Evolutionary conservation across 148 eudicot genomes (phyloP).

Genomic region (Pouteria glomerata): DNA sequence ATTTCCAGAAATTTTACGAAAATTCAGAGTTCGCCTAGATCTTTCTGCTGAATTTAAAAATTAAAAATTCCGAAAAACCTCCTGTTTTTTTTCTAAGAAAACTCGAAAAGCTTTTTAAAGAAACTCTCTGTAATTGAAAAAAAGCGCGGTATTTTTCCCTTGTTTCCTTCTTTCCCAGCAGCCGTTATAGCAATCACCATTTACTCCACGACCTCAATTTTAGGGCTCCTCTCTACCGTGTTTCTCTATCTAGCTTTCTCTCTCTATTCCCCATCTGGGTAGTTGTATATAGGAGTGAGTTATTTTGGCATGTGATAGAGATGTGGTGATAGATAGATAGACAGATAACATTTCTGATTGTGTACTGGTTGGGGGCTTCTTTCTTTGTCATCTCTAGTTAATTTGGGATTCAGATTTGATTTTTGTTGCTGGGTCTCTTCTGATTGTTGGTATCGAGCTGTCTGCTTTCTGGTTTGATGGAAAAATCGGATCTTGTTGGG

Average conservation of each 20-base stretch:
- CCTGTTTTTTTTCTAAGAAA: neutral
- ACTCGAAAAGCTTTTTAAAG: neutral
- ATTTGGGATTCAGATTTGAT: neutral
- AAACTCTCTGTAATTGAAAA: neutral
- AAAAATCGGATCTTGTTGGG: slow-evolving; percentile 19
- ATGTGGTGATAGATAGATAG: neutral
- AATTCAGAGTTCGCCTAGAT: neutral
- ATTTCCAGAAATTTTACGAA: slow-evolving; percentile 7
- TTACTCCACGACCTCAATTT: slow-evolving; percentile 16
- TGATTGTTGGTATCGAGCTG: too few relatives aligned
- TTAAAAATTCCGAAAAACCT: neutral
- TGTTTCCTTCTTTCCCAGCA: slow-evolving; percentile 11
- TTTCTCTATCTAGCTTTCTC: neutral
- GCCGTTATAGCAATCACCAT: slow-evolving; percentile 15
- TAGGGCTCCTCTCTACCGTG: slow-evolving; percentile 7
- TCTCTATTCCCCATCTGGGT: neutral
- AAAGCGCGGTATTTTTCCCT: neutral
- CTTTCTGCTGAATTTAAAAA: neutral
- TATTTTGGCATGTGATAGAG: neutral
- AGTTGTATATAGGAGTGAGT: neutral
- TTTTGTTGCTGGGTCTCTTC: neutral
- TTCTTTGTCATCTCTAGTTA: too few relatives aligned
- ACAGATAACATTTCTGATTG: neutral
- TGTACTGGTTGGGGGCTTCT: neutral
- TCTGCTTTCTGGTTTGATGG: too few relatives aligned